Evolutionary conservation across 805 yeast genomes (phyloP).

Genomic region (Kodamaea neixiangensis): DNA sequence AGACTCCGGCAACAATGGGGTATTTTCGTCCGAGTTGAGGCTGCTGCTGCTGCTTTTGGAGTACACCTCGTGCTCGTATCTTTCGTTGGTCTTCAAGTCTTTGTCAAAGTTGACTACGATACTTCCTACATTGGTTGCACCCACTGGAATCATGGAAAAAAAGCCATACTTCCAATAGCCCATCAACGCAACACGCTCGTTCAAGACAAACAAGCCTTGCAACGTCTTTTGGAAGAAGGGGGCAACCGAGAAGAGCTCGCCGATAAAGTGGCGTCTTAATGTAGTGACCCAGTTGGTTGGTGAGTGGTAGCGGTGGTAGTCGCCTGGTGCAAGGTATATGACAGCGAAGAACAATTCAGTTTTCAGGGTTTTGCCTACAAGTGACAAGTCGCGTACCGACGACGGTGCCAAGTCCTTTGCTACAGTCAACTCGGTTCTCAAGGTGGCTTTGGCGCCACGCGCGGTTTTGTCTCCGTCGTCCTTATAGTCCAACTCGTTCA

Average conservation of each 20-base stretch:
- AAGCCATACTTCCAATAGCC: slow-evolving; percentile 98
- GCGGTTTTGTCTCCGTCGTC: slow-evolving; percentile 70
- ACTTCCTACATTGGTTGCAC: slow-evolving; percentile 98
- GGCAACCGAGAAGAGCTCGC: slow-evolving; percentile 93
- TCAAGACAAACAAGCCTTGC: slow-evolving; percentile 82
- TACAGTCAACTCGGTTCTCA: slow-evolving; percentile 39
- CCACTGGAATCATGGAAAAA: slow-evolving; percentile 98
- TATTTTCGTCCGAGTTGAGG: slow-evolving; percentile 23
- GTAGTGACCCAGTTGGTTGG: slow-evolving; percentile 97
- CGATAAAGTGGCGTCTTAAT: slow-evolving; percentile 90
- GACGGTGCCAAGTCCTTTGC: slow-evolving; percentile 43
- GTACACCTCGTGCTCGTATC: slow-evolving; percentile 52
- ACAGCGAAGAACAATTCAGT: slow-evolving; percentile 83
- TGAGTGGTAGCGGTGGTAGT: slow-evolving; percentile 95
- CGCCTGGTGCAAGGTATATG: slow-evolving; percentile 96
- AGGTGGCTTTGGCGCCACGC: slow-evolving; percentile 30
- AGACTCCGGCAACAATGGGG: slow-evolving; percentile 29
- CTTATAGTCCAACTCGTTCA: slow-evolving; percentile 50
- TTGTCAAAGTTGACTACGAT: slow-evolving; percentile 90
- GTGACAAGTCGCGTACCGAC: slow-evolving; percentile 28
- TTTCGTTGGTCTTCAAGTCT: slow-evolving; percentile 81
- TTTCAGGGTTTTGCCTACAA: slow-evolving; percentile 28
- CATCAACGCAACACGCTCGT: slow-evolving; percentile 91
- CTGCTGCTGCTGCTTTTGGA: slow-evolving; percentile 18
- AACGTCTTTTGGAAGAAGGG: slow-evolving; percentile 92